phyloP scores from a whole-genome alignment of 305 asterid species.

The Solanum hybrid region DNA sequence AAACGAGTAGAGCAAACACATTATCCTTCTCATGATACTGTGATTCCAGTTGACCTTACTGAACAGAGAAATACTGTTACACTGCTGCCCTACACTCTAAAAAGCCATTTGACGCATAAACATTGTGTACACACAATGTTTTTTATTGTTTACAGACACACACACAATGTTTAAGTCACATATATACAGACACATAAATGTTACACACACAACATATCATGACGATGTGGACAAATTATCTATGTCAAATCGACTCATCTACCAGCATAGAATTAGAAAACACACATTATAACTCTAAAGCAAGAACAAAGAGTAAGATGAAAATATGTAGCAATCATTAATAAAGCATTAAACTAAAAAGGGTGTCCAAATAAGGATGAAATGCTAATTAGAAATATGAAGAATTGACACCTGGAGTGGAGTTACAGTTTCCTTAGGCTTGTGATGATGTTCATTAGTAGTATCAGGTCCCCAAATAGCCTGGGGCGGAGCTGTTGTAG shows the following conservation, averaged over 20 bases:
- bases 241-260: background rate
- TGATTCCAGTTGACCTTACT: background rate
- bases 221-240: background rate
- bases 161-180: background rate
- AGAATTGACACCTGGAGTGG: conserved; percentile 16
- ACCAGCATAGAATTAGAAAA: background rate
- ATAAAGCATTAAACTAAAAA: background rate
- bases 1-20: background rate
- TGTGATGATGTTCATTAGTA: conserved; percentile 7
- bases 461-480: conserved; percentile 50
- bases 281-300: background rate
- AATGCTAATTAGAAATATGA: background rate
- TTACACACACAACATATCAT: background rate
- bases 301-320: background rate
- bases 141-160: background rate
- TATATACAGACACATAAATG: background rate
- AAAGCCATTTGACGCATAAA: background rate
- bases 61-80: background rate
- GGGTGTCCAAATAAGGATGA: background rate
- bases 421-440: conserved; percentile 13
- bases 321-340: background rate
- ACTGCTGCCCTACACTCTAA: background rate
- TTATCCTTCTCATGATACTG: background rate
- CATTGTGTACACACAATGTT: background rate
- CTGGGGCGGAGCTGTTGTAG: conserved; percentile 85